Evolutionary conservation across 257 asterid genomes (phyloP).

Genomic region (Cordia subcordata): DNA sequence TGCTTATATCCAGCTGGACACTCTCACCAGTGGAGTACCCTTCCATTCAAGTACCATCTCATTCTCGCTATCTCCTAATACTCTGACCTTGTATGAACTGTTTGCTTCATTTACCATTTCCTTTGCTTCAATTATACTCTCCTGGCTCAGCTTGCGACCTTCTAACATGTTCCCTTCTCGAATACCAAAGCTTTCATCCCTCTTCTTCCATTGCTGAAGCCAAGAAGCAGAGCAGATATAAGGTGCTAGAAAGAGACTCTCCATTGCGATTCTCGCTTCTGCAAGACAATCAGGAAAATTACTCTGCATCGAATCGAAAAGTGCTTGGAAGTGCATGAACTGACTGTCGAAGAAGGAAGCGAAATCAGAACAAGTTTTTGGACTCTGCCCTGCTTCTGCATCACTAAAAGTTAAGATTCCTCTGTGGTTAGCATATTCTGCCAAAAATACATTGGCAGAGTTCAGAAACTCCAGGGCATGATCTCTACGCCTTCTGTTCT

Average conservation of each 20-base stretch:
- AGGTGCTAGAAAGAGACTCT: conserved; percentile 53
- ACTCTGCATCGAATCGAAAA: conserved; percentile 56
- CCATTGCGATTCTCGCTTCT: conserved; percentile 67
- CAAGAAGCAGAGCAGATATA: conserved; percentile 40
- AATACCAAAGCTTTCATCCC: not conserved
- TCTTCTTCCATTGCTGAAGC: conserved; percentile 44
- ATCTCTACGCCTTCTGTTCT: conserved; percentile 28
- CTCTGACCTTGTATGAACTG: conserved; percentile 29
- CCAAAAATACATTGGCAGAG: conserved; percentile 33
- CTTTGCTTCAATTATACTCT: conserved; percentile 49
- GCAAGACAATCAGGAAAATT: conserved; percentile 52
- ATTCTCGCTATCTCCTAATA: conserved; percentile 24
- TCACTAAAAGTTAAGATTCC: conserved; percentile 61
- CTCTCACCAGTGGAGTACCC: conserved; percentile 49
- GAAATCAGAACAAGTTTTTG: conserved; percentile 15
- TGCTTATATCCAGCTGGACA: conserved; percentile 63
- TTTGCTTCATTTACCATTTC: conserved; percentile 44
- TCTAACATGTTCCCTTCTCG: conserved; percentile 10
- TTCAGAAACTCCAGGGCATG: conserved; percentile 35
- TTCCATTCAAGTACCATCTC: conserved; percentile 68
- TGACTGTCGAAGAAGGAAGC: conserved; percentile 36
- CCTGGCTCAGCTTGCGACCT: conserved; percentile 38
- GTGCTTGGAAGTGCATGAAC: conserved; percentile 40
- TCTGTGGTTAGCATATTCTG: conserved; percentile 6
- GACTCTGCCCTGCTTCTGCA: conserved; percentile 42